phyloP scores from a whole-genome alignment of 2,329 filamentous ascomycete species.

The Talaromyces sp. region DNA sequence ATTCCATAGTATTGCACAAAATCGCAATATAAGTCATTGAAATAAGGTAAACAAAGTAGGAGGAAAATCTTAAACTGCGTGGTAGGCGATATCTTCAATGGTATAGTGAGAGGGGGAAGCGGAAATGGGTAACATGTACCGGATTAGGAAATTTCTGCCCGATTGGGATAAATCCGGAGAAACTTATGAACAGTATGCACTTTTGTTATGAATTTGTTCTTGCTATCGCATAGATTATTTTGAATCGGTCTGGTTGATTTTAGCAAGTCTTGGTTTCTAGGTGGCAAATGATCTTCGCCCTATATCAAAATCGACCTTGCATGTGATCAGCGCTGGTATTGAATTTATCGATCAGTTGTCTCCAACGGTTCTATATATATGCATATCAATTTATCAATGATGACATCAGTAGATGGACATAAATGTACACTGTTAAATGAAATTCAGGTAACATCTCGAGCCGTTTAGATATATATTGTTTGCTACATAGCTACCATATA shows the following conservation, averaged over 20 bases:
- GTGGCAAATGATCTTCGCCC: not conserved
- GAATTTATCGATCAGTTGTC: too few relatives aligned
- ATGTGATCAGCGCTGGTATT: too few relatives aligned
- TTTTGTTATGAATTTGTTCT: not conserved
- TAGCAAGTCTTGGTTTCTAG: not conserved
- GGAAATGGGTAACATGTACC: not conserved
- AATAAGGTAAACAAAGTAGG: not conserved
- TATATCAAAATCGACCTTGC: too few relatives aligned
- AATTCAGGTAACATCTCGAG: not conserved
- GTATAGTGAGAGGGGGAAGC: not conserved
- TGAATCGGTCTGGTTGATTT: not conserved
- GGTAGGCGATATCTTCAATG: not conserved
- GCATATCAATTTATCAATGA: too few relatives aligned
- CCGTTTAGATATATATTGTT: too few relatives aligned
- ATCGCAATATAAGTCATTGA: not conserved
- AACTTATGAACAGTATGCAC: not conserved
- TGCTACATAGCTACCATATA: not conserved
- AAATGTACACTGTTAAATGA: not conserved
- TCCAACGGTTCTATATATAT: too few relatives aligned
- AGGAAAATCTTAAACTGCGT: not conserved
- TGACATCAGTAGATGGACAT: too few relatives aligned
- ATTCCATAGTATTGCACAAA: not conserved
- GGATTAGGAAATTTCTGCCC: not conserved
- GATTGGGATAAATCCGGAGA: not conserved
- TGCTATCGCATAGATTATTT: not conserved